A percentile compares a stretch with the other conserved stretches of the same genome.
Evolutionary conservation across 495 filamentous ascomycete genomes (phyloP).

Genomic region (Clohesyomyces aquaticus): DNA sequence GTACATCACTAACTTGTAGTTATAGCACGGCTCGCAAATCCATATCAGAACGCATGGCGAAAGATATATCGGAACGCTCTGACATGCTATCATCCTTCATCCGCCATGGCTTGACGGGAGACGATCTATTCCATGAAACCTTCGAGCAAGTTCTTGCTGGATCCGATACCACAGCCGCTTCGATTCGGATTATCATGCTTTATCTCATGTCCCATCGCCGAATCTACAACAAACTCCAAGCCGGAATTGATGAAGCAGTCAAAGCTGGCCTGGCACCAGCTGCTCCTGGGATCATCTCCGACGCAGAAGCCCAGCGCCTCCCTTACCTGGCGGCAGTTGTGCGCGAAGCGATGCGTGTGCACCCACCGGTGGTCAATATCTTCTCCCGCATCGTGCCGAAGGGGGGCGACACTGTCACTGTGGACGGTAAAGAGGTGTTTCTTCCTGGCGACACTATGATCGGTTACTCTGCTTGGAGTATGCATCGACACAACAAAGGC

Average conservation of each 20-base stretch:
- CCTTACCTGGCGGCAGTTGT: conserved; percentile 36
- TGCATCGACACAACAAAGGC: conserved; percentile 37
- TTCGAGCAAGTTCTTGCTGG: conserved; percentile 44
- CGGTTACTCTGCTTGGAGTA: conserved; percentile 44
- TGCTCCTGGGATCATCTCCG: conserved; percentile 22
- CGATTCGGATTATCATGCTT: conserved; percentile 34
- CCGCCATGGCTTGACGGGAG: conserved; percentile 46
- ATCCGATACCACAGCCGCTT: conserved; percentile 34
- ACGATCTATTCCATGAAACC: conserved; percentile 46
- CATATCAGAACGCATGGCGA: conserved; percentile 15
- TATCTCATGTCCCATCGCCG: conserved; percentile 35
- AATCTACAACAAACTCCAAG: conserved; percentile 33
- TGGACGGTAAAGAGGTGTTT: conserved; percentile 43
- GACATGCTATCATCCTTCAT: conserved; percentile 51
- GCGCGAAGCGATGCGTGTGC: conserved; percentile 35
- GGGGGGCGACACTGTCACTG: conserved; percentile 43
- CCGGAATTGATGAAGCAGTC: conserved; percentile 37
- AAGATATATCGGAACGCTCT: conserved; percentile 35
- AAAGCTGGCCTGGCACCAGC: conserved; percentile 22
- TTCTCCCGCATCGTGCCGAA: conserved; percentile 31
- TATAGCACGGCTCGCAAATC: conserved; percentile 21
- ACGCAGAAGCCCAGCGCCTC: conserved; percentile 27
- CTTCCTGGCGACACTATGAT: conserved; percentile 37
- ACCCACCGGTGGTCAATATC: conserved; percentile 36
- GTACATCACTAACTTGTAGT: neutral